These are phyloP conservation scores for Phoenix dactylifera DNA, from an alignment of 176 grass and related monocot genomes.

Conservation along the genomic window DNA sequence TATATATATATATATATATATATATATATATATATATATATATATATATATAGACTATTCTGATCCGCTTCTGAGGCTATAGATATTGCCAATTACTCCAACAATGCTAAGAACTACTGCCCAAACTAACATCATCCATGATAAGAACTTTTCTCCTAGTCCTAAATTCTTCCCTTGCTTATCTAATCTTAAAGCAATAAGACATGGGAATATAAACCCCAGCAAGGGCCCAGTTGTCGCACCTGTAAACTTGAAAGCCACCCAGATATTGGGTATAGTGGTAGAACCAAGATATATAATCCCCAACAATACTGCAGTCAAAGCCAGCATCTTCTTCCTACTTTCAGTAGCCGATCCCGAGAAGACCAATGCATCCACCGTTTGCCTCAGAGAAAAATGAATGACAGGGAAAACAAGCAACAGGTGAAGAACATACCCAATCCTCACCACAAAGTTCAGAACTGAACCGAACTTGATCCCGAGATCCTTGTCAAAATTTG, in stretches of 20 bases:
- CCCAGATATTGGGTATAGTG: conserved; percentile 94
- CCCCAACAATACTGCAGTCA: conserved; percentile 65
- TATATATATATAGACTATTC: conserved; percentile 1
- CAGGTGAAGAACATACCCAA: conserved; percentile 90
- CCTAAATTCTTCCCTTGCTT: conserved; percentile 53
- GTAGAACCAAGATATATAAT: conserved; percentile 80
- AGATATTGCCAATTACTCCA: conserved; percentile 70
- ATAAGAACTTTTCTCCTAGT: conserved; percentile 40
- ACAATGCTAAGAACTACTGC: conserved; percentile 58
- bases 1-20: too few species aligned
- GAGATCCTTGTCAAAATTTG: conserved; percentile 91
- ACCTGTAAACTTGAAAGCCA: conserved; percentile 92
- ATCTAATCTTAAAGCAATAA: conserved; percentile 67
- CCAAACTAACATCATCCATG: conserved; percentile 50
- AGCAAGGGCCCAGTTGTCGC: conserved; percentile 74
- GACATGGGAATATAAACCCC: conserved; percentile 86
- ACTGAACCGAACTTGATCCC: conserved; percentile 77
- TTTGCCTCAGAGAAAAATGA: conserved; percentile 95
- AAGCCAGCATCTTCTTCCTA: conserved; percentile 52
- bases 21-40: too few species aligned
- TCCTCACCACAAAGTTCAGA: conserved; percentile 88
- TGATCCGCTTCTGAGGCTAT: conserved; percentile 61
- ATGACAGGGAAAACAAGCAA: conserved; percentile 90
- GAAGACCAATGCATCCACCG: conserved; percentile 69
- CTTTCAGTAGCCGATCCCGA: conserved; percentile 25